Evolutionary conservation across 805 yeast genomes (phyloP), one percentile per base, ranked within the genome.

Genomic region (Candida stauntonica): DNA sequence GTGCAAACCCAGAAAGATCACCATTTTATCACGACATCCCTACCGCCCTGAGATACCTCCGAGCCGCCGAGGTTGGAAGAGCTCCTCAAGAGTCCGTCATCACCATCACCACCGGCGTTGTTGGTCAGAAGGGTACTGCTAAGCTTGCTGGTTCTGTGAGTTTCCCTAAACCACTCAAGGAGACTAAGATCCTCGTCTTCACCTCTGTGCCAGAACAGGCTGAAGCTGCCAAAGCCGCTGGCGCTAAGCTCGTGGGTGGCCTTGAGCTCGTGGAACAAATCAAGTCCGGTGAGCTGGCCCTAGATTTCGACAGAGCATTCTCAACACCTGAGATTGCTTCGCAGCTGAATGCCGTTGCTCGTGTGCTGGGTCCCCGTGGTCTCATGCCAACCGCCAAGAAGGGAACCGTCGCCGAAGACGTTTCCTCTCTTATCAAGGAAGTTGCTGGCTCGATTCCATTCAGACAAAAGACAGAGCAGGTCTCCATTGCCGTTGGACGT

Each of bases 61-160:
- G 96, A 46, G 96, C 98, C 0, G 77, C 88, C 5, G 96, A 88
- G 61, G 94, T 88, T 5, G 98, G 99, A 5, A 77, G 84, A 55
- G 77, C 91, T 3, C 66, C 72, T 5, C 64, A 72, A n/a, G 78
- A 79, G 50, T 79, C 91, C 17, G 81, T 89, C 17, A 68, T 91
- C 29, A 68, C 84, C 14, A 61, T 85, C 38, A 75, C 81, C 37
- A 72, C 86, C 14, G 66, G 75, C 14, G 68, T 88, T 21, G 72
- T 81, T 9, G 77, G 81, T 16, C 91, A 82, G 43, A 79, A 76
- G 55, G 96, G 96, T 49, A 79, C 84, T 17, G 77, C 80, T 26
- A 84, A 86, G 18, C 62, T 89, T 37, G 66, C 68, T 21, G 97
- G 97, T 12, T 70, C 78, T 5, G 74, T 88, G 17, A 63, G 72